Base-by-base conservation (phyloP, 208 protist species). In the Strigomonas culicis region DNA sequence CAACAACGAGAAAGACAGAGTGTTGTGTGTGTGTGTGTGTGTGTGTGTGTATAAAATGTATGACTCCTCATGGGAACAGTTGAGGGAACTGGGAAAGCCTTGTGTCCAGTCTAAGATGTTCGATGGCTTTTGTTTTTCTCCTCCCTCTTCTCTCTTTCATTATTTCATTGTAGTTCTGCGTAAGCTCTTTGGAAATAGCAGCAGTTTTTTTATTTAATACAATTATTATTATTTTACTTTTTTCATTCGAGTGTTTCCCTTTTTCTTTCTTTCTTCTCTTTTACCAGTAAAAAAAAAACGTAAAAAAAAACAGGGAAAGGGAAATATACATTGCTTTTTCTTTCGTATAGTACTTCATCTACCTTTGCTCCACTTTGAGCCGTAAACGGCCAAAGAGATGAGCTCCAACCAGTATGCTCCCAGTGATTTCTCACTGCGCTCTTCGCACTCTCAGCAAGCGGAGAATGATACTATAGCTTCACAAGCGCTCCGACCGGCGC, bases 101-200 rank as follows among this genome's bases (percentile, higher is more conserved):
- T n/a, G n/a, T n/a, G n/a, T n/a, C n/a, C n/a, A n/a, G n/a, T n/a
- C n/a, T n/a, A n/a, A n/a, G n/a, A n/a, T n/a, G n/a, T n/a, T n/a
- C n/a, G n/a, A n/a, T n/a, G n/a, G n/a, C n/a, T n/a, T n/a, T n/a
- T n/a, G n/a, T n/a, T n/a, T n/a, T n/a, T n/a, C n/a, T n/a, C n/a
- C n/a, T n/a, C n/a, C n/a, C 55, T 28, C 2, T 60, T 21, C n/a
- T 61, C 27, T 30, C 36, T 60, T 55, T 59, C 59, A 8, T 66
- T 66, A 28, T 10, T 67, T 61, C 50, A 30, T 65, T 17, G 22
- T 39, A 51, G 15, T 28, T 0, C 59, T 62, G n/a, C 1, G 11
- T 55, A 1, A n/a, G 13, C 11, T 7, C 41, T 68, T 21, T 68
- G n/a, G n/a, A n/a, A n/a, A n/a, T n/a, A n/a, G n/a, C n/a, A 28